A percentile compares a stretch with the other conserved stretches of the same genome.
Evolutionary conservation across 352 stramenopile species (phyloP).

Genomic region (Phytophthora chlamydospora): DNA sequence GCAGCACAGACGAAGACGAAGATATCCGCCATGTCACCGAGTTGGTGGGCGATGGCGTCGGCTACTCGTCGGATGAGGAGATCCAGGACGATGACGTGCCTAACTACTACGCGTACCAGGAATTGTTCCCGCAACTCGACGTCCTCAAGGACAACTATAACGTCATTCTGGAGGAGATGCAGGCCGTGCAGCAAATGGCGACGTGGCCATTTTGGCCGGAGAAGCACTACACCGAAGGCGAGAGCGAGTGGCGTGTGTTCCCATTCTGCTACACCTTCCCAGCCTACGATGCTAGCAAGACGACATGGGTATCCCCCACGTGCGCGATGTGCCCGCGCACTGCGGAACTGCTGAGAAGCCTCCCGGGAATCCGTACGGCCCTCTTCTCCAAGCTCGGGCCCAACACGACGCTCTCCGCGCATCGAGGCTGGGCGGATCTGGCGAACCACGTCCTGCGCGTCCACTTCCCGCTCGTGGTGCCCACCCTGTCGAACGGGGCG

Average conservation of each 20-base stretch:
- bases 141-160: constrained; percentile 72
- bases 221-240: constrained; percentile 79
- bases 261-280: constrained; percentile 93
- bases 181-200: constrained; percentile 52
- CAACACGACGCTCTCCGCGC: constrained; percentile 70
- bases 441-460: constrained; percentile 90
- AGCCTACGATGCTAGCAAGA: constrained; percentile 84
- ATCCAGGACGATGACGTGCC: constrained; percentile 77
- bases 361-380: constrained; percentile 82
- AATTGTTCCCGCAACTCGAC: constrained; percentile 82
- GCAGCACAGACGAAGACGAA: constrained; percentile 34
- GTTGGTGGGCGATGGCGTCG: constrained; percentile 38
- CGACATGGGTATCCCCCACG: constrained; percentile 80
- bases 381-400: constrained; percentile 91
- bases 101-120: constrained; percentile 79
- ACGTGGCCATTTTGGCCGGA: constrained; percentile 87
- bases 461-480: constrained; percentile 78
- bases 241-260: constrained; percentile 87
- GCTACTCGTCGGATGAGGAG: constrained; percentile 52
- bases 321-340: constrained; percentile 84
- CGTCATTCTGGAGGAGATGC: constrained; percentile 83
- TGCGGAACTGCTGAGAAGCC: constrained; percentile 58
- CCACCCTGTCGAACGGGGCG: constrained; percentile 55
- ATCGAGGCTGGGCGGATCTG: constrained; percentile 89
- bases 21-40: constrained; percentile 41